Base-by-base conservation (phyloP, 2,329 filamentous ascomycete species). In the Cladosporium velox region DNA sequence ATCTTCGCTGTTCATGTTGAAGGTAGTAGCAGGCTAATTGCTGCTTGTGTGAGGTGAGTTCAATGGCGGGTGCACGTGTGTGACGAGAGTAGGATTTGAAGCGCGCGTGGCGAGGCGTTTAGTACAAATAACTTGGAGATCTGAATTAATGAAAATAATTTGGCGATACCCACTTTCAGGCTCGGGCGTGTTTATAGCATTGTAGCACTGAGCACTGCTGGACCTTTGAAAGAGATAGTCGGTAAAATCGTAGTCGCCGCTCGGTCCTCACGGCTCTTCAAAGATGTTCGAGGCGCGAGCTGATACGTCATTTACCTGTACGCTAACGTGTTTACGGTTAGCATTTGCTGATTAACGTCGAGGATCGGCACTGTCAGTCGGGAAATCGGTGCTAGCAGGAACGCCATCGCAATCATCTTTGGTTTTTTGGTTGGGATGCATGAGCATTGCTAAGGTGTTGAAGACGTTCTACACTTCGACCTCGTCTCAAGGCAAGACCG, bases 1-100 rank as follows among this genome's bases (percentile, higher is more conserved):
- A 34, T 65, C 64, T 34, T 60, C 64, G 21, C 32, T 44, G 57
- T 65, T 65, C 64, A 65, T 65, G 28, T 44, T 65, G 55, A 55
- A 18, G 18, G 34, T 55, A 8, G 32, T n/a, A 11, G 44, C 44
- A 26, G 26, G 41, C 41, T 24, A 5, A 4, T 47, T 18, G 24
- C 49, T 52, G 49, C 24, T 30, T 52, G 49, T 52, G 49, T 30
- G 28, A n/a, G 11, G n/a, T 18, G 18, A n/a, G n/a, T 30, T 24
- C 52, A 55, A 55, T 32, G 52, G 52, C n/a, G 3, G 30, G 52
- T 34, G 52, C n/a, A n/a, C 28, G 52, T 34, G 52, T 18, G 30
- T 34, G n/a, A 30, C 52, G 15, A 34, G n/a, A 4, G 3, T 18
- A 34, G 30, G 8, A 7, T 34, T 6, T 1, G 6, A 55, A 21